These are phyloP conservation scores for Lignosus rhinocerotis DNA, from an alignment of 1,284 basidiomycete species.

Conservation along the genomic window DNA sequence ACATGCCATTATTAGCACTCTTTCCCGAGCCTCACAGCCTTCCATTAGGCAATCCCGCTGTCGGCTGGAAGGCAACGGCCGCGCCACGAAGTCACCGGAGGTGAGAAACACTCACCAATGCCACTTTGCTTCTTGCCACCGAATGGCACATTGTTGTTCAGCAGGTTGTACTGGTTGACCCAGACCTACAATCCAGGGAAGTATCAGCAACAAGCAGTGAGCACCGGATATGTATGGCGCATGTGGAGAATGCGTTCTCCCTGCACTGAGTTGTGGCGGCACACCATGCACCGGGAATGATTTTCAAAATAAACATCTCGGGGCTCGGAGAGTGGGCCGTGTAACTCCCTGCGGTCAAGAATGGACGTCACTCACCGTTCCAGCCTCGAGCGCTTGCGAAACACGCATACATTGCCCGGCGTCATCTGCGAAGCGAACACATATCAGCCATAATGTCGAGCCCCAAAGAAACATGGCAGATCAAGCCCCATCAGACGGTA, in stretches of 20 bases:
- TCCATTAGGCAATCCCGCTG: slow-evolving; percentile 18
- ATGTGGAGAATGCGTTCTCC: no score
- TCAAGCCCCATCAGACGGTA: not conserved
- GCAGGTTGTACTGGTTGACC: slow-evolving; percentile 85
- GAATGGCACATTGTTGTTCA: slow-evolving; percentile 87
- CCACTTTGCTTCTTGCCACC: slow-evolving; percentile 90
- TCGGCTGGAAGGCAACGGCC: slow-evolving; percentile 17
- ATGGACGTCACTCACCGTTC: slow-evolving; percentile 56
- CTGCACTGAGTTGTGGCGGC: no score
- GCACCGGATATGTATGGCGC: no score
- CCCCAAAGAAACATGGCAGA: not conserved
- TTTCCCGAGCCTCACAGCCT: slow-evolving; percentile 13
- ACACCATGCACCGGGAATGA: no score
- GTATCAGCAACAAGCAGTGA: not conserved
- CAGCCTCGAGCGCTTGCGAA: slow-evolving; percentile 79
- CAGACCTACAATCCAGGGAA: slow-evolving; percentile 56
- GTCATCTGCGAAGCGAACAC: slow-evolving; percentile 52
- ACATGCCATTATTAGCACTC: slow-evolving; percentile 12
- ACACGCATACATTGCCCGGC: slow-evolving; percentile 88
- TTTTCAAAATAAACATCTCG: no score
- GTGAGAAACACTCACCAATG: slow-evolving; percentile 45
- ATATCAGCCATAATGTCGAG: slow-evolving; percentile 1
- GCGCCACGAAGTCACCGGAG: not conserved
- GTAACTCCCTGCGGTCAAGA: no score
- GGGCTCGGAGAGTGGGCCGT: no score